Conservation (phyloP, 805 yeast genomes). For the Cyberlindnera misumaiensis region DNA sequence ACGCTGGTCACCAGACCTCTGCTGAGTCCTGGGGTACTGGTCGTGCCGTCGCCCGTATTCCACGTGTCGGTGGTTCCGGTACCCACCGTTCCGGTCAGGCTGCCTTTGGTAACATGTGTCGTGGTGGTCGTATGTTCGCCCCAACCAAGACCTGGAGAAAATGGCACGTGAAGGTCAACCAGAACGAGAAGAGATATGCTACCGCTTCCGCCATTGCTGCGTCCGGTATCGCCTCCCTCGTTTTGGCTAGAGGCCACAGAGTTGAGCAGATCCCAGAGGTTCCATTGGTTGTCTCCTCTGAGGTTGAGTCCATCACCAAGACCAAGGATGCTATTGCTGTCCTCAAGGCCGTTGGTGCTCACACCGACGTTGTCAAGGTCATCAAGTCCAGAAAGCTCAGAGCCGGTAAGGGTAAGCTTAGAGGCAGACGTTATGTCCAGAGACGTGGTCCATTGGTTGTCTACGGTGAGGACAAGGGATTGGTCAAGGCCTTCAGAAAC, state of each 20-base stretch:
- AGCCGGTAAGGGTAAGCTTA: slow-evolving; percentile 99
- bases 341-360: slow-evolving; percentile 98
- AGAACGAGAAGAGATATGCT: slow-evolving; percentile 99
- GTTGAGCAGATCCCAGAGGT: slow-evolving; percentile 97
- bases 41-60: slow-evolving; percentile 99
- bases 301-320: slow-evolving; percentile 86
- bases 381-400: slow-evolving; percentile 97
- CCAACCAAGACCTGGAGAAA: slow-evolving; percentile 99
- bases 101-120: slow-evolving; percentile 99
- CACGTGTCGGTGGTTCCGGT: slow-evolving; percentile 99
- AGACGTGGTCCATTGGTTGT: slow-evolving; percentile 99
- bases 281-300: slow-evolving; percentile 94
- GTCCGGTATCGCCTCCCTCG: slow-evolving; percentile 95
- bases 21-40: slow-evolving; percentile 99
- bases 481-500: slow-evolving; percentile 98
- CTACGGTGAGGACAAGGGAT: slow-evolving; percentile 96
- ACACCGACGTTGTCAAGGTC: slow-evolving; percentile 96
- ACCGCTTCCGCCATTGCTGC: slow-evolving; percentile 99
- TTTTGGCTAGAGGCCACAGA: slow-evolving; percentile 99
- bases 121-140: slow-evolving; percentile 99
- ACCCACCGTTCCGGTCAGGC: slow-evolving; percentile 99
- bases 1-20: slow-evolving; percentile 99
- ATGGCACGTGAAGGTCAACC: slow-evolving; percentile 99
- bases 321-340: slow-evolving; percentile 98
- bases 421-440: slow-evolving; percentile 99